Percentiles rank a stretch among this genome's conserved stretches.
Conservation (phyloP, 164 flowering plant species). For the Vitis amurensis region DNA sequence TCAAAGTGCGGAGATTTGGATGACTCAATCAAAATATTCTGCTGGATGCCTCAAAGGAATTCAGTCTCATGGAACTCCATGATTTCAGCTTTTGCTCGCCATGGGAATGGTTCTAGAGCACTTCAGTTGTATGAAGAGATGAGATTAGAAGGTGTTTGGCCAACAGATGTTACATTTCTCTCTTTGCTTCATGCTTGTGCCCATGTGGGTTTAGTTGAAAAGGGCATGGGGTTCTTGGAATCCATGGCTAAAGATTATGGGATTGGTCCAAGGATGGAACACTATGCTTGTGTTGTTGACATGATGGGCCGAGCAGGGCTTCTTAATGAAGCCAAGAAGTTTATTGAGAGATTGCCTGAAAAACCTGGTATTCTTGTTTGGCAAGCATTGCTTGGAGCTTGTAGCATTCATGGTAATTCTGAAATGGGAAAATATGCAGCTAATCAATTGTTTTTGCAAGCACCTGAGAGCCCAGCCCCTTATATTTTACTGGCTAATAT, state of each 20-base stretch:
- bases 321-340: slow-evolving; percentile 60
- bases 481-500: slow-evolving; percentile 74
- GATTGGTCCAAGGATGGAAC: slow-evolving; percentile 70
- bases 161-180: slow-evolving; percentile 82
- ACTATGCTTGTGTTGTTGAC: slow-evolving; percentile 85
- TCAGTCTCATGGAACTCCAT: slow-evolving; percentile 81
- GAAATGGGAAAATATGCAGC: slow-evolving; percentile 79
- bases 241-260: slow-evolving; percentile 58
- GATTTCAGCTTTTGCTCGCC: slow-evolving; percentile 87
- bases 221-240: slow-evolving; percentile 70
- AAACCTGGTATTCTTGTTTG: slow-evolving; percentile 59
- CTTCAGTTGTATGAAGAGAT: slow-evolving; percentile 66
- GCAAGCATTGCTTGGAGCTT: slow-evolving; percentile 88
- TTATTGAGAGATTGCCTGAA: slow-evolving; percentile 53
- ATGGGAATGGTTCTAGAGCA: slow-evolving; percentile 71
- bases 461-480: slow-evolving; percentile 56
- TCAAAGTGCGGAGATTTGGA: slow-evolving; percentile 77
- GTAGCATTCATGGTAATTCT: slow-evolving; percentile 64
- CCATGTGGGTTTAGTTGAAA: slow-evolving; percentile 69
- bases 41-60: slow-evolving; percentile 46
- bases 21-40: slow-evolving; percentile 63
- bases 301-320: slow-evolving; percentile 84
- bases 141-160: slow-evolving; percentile 52
- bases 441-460: slow-evolving; percentile 35
- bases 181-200: slow-evolving; percentile 93